Evolutionary conservation across 139 green algal species (phyloP).

Genomic region (Chlamydomonas urium): DNA sequence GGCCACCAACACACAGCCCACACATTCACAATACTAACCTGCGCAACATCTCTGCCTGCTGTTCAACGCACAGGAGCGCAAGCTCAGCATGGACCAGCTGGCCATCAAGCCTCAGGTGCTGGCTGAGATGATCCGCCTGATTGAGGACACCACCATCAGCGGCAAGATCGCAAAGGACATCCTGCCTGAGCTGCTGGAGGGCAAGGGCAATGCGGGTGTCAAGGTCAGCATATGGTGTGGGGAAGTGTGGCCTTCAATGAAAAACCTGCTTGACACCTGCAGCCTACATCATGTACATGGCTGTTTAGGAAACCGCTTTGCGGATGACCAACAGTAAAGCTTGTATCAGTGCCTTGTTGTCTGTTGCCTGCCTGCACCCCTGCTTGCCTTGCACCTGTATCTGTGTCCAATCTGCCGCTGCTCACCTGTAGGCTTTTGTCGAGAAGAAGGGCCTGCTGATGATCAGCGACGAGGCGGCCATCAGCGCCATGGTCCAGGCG

Average conservation of each 20-base stretch:
- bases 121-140: conserved; percentile 88
- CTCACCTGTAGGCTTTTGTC: conserved; percentile 45
- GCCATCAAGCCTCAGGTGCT: conserved; percentile 55
- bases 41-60: not conserved
- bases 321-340: no score
- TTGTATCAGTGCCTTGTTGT: no score
- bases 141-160: conserved; percentile 77
- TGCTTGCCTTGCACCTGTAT: no score
- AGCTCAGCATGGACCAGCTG: conserved; percentile 45
- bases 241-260: not conserved
- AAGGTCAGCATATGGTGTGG: not conserved
- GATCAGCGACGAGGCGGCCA: conserved; percentile 70
- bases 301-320: no score
- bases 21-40: not conserved
- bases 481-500: not conserved
- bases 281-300: not conserved
- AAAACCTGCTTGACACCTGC: not conserved
- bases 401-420: not conserved
- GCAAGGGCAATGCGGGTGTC: conserved; percentile 38
- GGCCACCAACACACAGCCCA: no score
- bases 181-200: conserved; percentile 75
- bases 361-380: no score
- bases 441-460: conserved; percentile 71
- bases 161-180: conserved; percentile 98
- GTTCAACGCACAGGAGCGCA: conserved; percentile 41